Conservation (phyloP, 331 rosid species). For the Rhamnella rubrinervis region DNA sequence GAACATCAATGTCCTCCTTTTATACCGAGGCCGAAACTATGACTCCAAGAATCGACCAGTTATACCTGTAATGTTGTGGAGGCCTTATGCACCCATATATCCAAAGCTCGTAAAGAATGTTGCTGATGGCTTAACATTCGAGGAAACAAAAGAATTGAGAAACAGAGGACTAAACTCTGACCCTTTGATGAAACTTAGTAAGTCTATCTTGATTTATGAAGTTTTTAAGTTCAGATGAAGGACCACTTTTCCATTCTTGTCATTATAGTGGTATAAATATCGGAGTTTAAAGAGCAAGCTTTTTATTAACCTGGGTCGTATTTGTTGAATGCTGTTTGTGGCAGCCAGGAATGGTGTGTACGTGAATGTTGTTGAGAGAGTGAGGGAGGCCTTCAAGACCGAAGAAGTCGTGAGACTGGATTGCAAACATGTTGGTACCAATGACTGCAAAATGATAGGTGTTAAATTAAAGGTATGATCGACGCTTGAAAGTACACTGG, state of each 20-base stretch:
- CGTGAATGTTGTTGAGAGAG: slow-evolving; percentile 70
- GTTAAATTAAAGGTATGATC: slow-evolving; percentile 68
- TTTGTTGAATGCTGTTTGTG: slow-evolving; percentile 15
- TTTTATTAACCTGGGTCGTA: not conserved
- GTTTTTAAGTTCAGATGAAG: not conserved
- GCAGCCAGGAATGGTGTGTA: slow-evolving; percentile 92
- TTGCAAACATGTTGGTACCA: slow-evolving; percentile 69
- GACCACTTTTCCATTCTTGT: not conserved
- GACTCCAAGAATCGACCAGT: slow-evolving; percentile 62
- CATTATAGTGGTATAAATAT: not conserved
- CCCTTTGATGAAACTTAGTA: slow-evolving; percentile 80
- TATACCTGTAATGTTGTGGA: slow-evolving; percentile 94
- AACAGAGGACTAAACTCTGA: slow-evolving; percentile 56
- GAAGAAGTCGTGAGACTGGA: slow-evolving; percentile 84
- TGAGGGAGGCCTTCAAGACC: slow-evolving; percentile 71
- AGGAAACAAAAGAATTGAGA: slow-evolving; percentile 75
- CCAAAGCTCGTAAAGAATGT: slow-evolving; percentile 83
- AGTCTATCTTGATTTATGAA: slow-evolving; percentile 31
- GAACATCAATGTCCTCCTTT: slow-evolving; percentile 63
- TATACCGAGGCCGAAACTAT: slow-evolving; percentile 77
- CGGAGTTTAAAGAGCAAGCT: not conserved
- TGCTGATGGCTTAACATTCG: slow-evolving; percentile 60
- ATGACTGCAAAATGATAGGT: slow-evolving; percentile 87
- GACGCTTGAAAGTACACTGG: not conserved
- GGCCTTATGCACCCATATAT: slow-evolving; percentile 84